phyloP scores from a whole-genome alignment of 2,329 filamentous ascomycete species.

The Pyricularia pennisetigena region DNA sequence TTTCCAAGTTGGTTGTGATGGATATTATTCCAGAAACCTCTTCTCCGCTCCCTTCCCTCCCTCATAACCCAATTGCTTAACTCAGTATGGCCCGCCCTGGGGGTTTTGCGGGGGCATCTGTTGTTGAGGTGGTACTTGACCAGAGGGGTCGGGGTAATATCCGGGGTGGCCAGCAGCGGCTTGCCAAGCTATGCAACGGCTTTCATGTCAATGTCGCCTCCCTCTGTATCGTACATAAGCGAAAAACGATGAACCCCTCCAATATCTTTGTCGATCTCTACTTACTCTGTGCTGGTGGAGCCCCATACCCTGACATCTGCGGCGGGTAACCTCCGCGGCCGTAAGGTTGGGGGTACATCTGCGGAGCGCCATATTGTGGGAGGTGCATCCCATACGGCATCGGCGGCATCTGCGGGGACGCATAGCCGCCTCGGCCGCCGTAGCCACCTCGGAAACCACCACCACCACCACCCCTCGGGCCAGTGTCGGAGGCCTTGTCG shows the following conservation, averaged over 20 bases:
- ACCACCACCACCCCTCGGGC: slow-evolving; percentile 43
- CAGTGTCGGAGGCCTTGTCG: slow-evolving; percentile 84
- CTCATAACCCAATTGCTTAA: neutral
- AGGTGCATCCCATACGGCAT: slow-evolving; percentile 21
- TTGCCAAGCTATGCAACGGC: slow-evolving; percentile 20
- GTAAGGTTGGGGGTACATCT: slow-evolving; percentile 30
- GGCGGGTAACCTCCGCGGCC: slow-evolving; percentile 30
- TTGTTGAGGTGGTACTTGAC: slow-evolving; percentile 20
- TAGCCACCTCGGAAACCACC: slow-evolving; percentile 29
- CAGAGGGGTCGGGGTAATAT: slow-evolving; percentile 33
- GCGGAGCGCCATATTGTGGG: slow-evolving; percentile 18
- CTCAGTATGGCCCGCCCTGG: slow-evolving; percentile 20
- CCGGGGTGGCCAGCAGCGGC: slow-evolving; percentile 25
- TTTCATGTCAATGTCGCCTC: neutral
- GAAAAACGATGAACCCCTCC: neutral
- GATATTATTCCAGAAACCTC: neutral
- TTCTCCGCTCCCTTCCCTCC: neutral
- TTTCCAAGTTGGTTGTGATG: neutral
- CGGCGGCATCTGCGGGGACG: slow-evolving; percentile 22
- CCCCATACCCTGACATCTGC: slow-evolving; percentile 27
- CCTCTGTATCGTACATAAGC: neutral
- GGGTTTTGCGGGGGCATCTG: slow-evolving; percentile 28
- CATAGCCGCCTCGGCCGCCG: slow-evolving; percentile 24
- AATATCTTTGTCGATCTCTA: neutral
- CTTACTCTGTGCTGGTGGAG: slow-evolving; percentile 26